Evolutionary conservation across 495 filamentous ascomycete genomes (phyloP).

Genomic region (Penicillium herquei): DNA sequence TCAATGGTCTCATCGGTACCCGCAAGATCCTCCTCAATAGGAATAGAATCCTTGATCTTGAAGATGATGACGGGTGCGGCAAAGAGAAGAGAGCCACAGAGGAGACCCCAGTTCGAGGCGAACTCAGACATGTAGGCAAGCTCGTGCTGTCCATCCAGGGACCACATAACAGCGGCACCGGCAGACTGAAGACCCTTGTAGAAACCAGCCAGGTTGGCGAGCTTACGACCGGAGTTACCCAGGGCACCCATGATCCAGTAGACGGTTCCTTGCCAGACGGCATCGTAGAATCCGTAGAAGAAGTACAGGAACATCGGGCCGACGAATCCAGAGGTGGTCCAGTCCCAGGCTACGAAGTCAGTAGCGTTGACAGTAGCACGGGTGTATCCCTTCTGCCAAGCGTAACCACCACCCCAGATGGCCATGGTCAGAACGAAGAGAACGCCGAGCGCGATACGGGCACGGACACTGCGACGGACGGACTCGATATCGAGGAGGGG

Average conservation of each 20-base stretch:
- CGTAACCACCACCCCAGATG: conserved; percentile 53
- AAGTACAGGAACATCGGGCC: conserved; percentile 55
- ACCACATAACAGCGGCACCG: conserved; percentile 77
- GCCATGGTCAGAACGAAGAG: conserved; percentile 41
- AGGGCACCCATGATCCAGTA: conserved; percentile 93
- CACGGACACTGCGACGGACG: conserved; percentile 41
- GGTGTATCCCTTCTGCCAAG: conserved; percentile 47
- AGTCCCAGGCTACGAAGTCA: conserved; percentile 36
- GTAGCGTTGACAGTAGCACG: conserved; percentile 19
- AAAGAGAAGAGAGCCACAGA: conserved; percentile 63
- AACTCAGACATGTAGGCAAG: conserved; percentile 56
- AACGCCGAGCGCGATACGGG: conserved; percentile 36
- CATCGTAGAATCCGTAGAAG: conserved; percentile 55
- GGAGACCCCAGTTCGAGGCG: conserved; percentile 62
- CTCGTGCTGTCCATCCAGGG: conserved; percentile 58
- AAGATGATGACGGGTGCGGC: conserved; percentile 71
- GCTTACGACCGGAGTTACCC: conserved; percentile 84
- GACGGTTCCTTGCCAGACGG: conserved; percentile 64
- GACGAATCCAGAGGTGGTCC: conserved; percentile 37
- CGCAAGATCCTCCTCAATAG: conserved; percentile 69
- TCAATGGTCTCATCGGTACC: conserved; percentile 73
- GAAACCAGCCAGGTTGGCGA: conserved; percentile 87
- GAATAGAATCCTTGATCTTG: conserved; percentile 68
- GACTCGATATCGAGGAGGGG: conserved; percentile 40
- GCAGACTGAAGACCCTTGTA: conserved; percentile 93